Base-by-base conservation (phyloP, 2,329 filamentous ascomycete species). In the Aspergillus viridinutans region DNA sequence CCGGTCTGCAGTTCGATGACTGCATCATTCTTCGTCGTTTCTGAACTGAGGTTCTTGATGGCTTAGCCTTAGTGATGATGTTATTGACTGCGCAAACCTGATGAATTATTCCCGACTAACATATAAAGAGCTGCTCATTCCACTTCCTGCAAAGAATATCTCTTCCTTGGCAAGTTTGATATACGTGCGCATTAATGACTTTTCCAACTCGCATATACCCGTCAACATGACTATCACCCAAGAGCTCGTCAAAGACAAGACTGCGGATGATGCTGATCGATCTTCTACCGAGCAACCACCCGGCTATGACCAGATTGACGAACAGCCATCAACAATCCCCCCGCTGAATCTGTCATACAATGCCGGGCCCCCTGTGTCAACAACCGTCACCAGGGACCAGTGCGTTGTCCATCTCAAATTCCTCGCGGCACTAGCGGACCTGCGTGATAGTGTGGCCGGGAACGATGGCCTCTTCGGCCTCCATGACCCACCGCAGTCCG, bases 391-490 rank as follows among this genome's bases (percentile, higher is more conserved):
- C 1, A 70, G 71, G 4, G 80, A 86, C 58, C 80, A 85, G 45
- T 90, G 87, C 61, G 81, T 90, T 23, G 87, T 84, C 0, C 90
- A 94, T 69, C 79, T 93, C 28, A 90, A 90, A 69, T 77, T 93
- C 0, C 78, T 93, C 1, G 83, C 85, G 53, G 83, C 85, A 9
- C 81, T 93, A 56, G 83, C 89, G 61, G 80, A 80, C 35, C 74
- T 93, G 54, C 87, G 86, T 60, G 85, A 90, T 57, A 81, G 84
- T 20, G 73, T 92, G 20, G 86, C 85, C 5, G 86, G 83, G 54
- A 82, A 75, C 0, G 85, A 91, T 64, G 85, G 86, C 0, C 75
- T 92, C 1, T 92, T 86, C 72, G 83, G 82, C 2, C 78, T 92
- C 50, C 77, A 75, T 65, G 83, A 88, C 62, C 69, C 69, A 2